phyloP scores from a whole-genome alignment of 2,329 filamentous ascomycete species.

The Sporothrix schenckii region DNA sequence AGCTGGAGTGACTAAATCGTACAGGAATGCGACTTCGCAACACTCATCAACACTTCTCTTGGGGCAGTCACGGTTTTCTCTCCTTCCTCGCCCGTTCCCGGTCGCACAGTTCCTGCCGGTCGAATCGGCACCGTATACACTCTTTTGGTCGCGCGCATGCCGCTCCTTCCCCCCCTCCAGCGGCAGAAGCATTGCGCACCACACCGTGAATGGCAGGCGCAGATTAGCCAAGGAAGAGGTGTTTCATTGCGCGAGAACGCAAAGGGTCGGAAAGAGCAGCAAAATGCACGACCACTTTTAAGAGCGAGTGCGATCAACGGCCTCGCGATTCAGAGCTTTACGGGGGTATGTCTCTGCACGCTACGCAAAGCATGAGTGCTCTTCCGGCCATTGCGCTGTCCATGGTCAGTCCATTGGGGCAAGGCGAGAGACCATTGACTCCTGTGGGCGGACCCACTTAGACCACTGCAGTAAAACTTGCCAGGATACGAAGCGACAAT shows the following conservation, averaged over 20 bases:
- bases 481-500: slow-evolving; percentile 5
- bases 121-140: slow-evolving; percentile 30
- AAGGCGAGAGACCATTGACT: slow-evolving; percentile 16
- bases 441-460: slow-evolving; percentile 2
- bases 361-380: not conserved
- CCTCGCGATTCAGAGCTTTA: not conserved
- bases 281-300: not conserved
- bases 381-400: slow-evolving; percentile 21
- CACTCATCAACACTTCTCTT: not conserved
- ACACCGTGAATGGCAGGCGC: slow-evolving; percentile 10
- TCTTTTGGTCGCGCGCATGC: slow-evolving; percentile 20
- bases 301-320: not conserved
- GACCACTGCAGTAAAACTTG: slow-evolving; percentile 14
- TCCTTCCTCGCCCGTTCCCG: slow-evolving; percentile 15
- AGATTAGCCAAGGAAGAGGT: slow-evolving; percentile 26
- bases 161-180: slow-evolving; percentile 22
- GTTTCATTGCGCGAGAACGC: slow-evolving; percentile 27
- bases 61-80: not conserved
- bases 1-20: too few species aligned
- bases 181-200: slow-evolving; percentile 29
- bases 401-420: slow-evolving; percentile 19
- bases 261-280: not conserved
- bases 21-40: not conserved
- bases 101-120: slow-evolving; percentile 29
- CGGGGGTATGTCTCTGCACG: too few species aligned